A percentile compares a stretch with the other conserved stretches of the same genome.
These are phyloP conservation scores for Candolleomyces efflorescens DNA, from an alignment of 768 basidiomycete genomes.

Conservation along the genomic window DNA sequence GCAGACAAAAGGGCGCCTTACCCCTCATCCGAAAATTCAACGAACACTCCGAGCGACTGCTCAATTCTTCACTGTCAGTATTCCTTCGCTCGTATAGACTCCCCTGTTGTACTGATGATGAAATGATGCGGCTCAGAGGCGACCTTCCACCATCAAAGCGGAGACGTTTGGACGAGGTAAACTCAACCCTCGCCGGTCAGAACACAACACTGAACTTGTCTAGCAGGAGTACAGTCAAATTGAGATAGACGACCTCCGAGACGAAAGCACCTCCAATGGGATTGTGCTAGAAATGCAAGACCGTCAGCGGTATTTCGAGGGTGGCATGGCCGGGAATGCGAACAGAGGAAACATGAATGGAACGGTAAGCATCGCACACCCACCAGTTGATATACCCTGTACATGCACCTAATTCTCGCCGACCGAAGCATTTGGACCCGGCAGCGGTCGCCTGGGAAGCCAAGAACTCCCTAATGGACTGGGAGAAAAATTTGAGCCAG, in stretches of 20 bases:
- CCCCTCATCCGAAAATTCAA: slow-evolving; percentile 97
- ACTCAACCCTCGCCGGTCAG: slow-evolving; percentile 28
- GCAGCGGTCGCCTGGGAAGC: slow-evolving; percentile 44
- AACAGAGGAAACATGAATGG: slow-evolving; percentile 25
- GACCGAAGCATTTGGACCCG: slow-evolving; percentile 40
- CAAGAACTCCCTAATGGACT: slow-evolving; percentile 44
- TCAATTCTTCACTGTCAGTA: slow-evolving; percentile 71
- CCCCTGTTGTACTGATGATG: not conserved
- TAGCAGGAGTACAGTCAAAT: slow-evolving; percentile 50
- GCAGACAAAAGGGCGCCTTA: slow-evolving; percentile 79
- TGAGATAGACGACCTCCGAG: slow-evolving; percentile 82
- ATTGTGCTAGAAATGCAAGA: slow-evolving; percentile 87
- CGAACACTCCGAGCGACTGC: slow-evolving; percentile 88
- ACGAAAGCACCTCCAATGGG: slow-evolving; percentile 57
- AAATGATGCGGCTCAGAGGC: slow-evolving; percentile 34
- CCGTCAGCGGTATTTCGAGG: slow-evolving; percentile 79
- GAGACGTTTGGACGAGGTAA: slow-evolving; percentile 40
- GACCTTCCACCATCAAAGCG: slow-evolving; percentile 59
- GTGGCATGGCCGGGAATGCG: slow-evolving; percentile 36
- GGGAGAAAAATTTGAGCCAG: slow-evolving; percentile 55
- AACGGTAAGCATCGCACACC: not conserved
- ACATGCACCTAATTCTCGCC: not conserved
- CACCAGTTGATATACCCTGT: not conserved
- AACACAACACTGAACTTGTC: not conserved
- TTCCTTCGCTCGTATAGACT: not conserved